Base-by-base conservation (phyloP, 345 rosid species). In the Citrus reticulata region DNA sequence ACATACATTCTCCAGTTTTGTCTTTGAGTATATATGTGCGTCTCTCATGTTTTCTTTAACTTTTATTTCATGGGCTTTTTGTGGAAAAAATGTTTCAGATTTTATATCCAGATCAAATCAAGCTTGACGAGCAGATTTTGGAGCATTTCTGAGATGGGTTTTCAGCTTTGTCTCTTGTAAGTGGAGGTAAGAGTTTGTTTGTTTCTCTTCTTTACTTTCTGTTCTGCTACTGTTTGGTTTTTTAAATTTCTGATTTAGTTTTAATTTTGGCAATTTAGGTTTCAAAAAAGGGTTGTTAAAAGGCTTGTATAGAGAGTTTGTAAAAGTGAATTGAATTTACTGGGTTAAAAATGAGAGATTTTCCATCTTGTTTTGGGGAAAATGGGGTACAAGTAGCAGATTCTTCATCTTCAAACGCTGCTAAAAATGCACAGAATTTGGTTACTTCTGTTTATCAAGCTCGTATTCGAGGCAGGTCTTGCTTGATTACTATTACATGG, bases 311-410 rank as follows among this genome's bases (percentile, higher is more conserved):
- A 14, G 64, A 42, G 74, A 32, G 51, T 72, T 73, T 63, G 59
- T 42, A 30, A 72, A n/a, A 51, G 77, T 64, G 79, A 72, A 78
- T 70, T 83, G 80, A 35, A 40, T 68, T 70, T 72, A 30, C 32
- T 67, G 74, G 40, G 57, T 13, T 3, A 54, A 87, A 85, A 77
- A 95, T 95, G 98, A 95, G 90, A 68, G 99, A 93, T 88, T 95
- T 95, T 60, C 96, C 99, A 10, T 93, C 98, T 87, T 93, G 99
- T 82, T 95, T 95, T 55, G 92, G 99, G 66, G 97, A 95, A 82
- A 95, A 87, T 86, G 97, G 98, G 40, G 95, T 93, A 4, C 99
- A 92, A 82, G 85, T 91, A 46, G 91, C 96, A 20, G 96, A 91
- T 85, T 91, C 93, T 64, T 92, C 99, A 10, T 85, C 95, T 35